Evolutionary conservation across 495 filamentous ascomycete genomes (phyloP).

Genomic region (Neurospora africana): DNA sequence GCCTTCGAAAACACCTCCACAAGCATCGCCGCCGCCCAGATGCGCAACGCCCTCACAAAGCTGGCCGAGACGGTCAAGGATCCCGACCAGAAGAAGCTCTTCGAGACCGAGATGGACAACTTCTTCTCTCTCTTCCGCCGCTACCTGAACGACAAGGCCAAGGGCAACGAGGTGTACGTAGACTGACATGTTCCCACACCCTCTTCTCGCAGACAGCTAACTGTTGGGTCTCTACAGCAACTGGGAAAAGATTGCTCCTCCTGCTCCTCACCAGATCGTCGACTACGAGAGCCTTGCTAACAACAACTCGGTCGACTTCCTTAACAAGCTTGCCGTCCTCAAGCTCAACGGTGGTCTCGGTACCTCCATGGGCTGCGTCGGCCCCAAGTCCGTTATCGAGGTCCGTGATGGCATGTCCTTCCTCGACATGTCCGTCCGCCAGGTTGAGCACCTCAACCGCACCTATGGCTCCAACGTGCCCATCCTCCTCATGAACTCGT

Average conservation of each 20-base stretch:
- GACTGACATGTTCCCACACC: neutral
- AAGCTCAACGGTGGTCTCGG: slow-evolving; percentile 99
- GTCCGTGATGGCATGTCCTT: slow-evolving; percentile 99
- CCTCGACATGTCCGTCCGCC: slow-evolving; percentile 95
- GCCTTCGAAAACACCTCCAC: slow-evolving; percentile 99
- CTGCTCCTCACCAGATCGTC: slow-evolving; percentile 82
- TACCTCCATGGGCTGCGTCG: slow-evolving; percentile 99
- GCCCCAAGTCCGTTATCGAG: slow-evolving; percentile 98
- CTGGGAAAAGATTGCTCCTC: slow-evolving; percentile 93
- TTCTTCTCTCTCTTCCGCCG: slow-evolving; percentile 96
- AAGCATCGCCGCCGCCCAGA: slow-evolving; percentile 93
- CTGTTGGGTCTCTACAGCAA: slow-evolving; percentile 38
- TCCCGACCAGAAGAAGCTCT: slow-evolving; percentile 72
- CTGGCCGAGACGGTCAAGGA: slow-evolving; percentile 86
- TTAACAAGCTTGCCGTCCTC: slow-evolving; percentile 95
- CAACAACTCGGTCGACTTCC: slow-evolving; percentile 78
- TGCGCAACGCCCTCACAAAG: slow-evolving; percentile 93
- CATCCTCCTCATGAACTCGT: slow-evolving; percentile 99
- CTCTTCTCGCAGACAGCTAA: slow-evolving; percentile 13
- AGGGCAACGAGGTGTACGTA: slow-evolving; percentile 74
- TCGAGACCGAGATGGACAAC: slow-evolving; percentile 99
- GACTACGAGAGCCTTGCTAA: slow-evolving; percentile 81
- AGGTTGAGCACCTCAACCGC: slow-evolving; percentile 98
- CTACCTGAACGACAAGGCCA: slow-evolving; percentile 97
- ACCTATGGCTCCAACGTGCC: slow-evolving; percentile 96